Base-by-base conservation (phyloP, 805 yeast genomes). In the Zygosaccharomyces kombuchaensis region DNA sequence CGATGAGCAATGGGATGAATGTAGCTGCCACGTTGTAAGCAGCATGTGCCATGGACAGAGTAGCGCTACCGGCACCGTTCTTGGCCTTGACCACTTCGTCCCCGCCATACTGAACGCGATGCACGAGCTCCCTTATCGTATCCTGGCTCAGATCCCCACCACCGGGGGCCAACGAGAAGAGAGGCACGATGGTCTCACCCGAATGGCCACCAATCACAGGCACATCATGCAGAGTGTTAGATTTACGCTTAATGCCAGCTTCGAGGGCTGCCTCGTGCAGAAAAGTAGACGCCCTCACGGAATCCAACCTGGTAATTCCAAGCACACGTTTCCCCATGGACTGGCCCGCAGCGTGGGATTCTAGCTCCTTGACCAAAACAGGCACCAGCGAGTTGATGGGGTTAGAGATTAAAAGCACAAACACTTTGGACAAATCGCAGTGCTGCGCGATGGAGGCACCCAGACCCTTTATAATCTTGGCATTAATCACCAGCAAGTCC, bases 61-160 rank as follows among this genome's bases (percentile, higher is more conserved):
- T 90, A 46, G 97, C 97, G 40, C 96, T 87, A 34, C 97, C 97
- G 43, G 82, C 82, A 53, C 97, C 97, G 59, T 87, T 84, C 74
- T 90, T 90, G 46, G 97, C 97, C 72, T 85, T 75, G 53, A 90
- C 98, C 39, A 90, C 96, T 70, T 91, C 97, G 66, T 90, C 98
- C 64, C 98, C 98, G 51, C 95, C 96, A 58, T 84, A 89, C 73
- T 90, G 97, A 56, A 90, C 90, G 71, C 98, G 81, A 76, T 87
- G 76, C 59, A 88, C 79, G 57, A 90, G 77, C 51, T 78, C 77
- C 59, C 79, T 80, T 53, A 58, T 62, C 65, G 60, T 62, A 44
- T 65, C 60, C 59, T 60, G 57, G 62, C 62, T 47, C 60, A 69
- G 50, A 45, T 50, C 41, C 35, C 45, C 53, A 55, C 55, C 43